Evolutionary conservation across 1,284 basidiomycete genomes (phyloP).

Genomic region (Ganoderma lingzhi): DNA sequence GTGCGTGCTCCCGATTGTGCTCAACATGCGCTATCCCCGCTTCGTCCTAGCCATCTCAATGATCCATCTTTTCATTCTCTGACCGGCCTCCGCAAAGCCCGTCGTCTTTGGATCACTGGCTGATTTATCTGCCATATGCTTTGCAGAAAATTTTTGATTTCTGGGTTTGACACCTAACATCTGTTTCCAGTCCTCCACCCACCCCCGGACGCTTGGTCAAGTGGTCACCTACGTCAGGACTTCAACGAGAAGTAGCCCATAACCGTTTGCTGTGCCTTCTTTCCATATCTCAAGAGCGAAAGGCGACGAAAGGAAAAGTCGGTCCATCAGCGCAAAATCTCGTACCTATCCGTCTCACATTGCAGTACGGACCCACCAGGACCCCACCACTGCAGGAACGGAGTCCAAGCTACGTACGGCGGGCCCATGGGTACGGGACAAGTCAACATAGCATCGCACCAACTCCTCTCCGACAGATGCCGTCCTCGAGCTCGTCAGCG

Average conservation of each 20-base stretch:
- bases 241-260: neutral
- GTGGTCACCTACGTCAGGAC: neutral
- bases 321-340: neutral
- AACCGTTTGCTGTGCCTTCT: neutral
- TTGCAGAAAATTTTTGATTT: neutral
- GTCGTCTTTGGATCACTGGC: neutral
- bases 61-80: neutral
- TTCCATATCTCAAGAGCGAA: neutral
- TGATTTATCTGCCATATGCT: neutral
- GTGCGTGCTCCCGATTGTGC: neutral
- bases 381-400: too few species aligned
- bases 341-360: neutral
- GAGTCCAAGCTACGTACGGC: too few species aligned
- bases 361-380: too few species aligned
- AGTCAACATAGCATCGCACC: neutral
- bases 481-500: neutral
- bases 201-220: neutral
- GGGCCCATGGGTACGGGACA: too few species aligned
- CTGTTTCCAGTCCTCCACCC: neutral
- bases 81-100: neutral
- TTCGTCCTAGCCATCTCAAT: neutral
- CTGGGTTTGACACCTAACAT: neutral
- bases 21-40: neutral
- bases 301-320: neutral
- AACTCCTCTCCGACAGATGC: neutral